phyloP scores from a whole-genome alignment of 2,329 filamentous ascomycete genomes.

The Aspergillus glaucus region DNA sequence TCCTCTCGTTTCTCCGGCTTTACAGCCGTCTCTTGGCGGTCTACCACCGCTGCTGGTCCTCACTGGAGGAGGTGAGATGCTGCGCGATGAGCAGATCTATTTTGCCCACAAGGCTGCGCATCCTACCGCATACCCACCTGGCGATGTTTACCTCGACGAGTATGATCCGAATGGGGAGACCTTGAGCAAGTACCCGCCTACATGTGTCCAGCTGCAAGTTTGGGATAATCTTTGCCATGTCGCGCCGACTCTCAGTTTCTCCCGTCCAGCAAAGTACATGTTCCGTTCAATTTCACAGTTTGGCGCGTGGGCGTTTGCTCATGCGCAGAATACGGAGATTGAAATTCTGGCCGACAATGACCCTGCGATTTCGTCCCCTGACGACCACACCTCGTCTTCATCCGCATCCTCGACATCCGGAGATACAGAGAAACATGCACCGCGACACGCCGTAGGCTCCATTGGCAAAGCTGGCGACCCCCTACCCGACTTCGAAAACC shows the following conservation, averaged over 20 bases:
- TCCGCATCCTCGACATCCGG: not conserved
- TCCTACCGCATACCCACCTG: slow-evolving; percentile 67
- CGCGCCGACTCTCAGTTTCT: slow-evolving; percentile 88
- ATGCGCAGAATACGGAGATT: slow-evolving; percentile 71
- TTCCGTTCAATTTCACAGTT: slow-evolving; percentile 89
- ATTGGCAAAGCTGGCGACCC: slow-evolving; percentile 84
- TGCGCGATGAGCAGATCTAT: slow-evolving; percentile 93
- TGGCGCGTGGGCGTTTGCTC: slow-evolving; percentile 80
- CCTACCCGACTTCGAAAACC: slow-evolving; percentile 68
- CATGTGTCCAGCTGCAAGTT: slow-evolving; percentile 86
- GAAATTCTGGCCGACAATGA: slow-evolving; percentile 75
- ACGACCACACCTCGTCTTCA: slow-evolving; percentile 11
- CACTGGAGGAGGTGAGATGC: slow-evolving; percentile 78
- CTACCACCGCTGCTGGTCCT: slow-evolving; percentile 82
- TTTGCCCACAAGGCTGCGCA: slow-evolving; percentile 90
- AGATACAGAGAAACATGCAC: slow-evolving; percentile 1
- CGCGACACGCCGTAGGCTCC: slow-evolving; percentile 25
- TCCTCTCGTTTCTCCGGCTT: slow-evolving; percentile 79
- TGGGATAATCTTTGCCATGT: slow-evolving; percentile 97
- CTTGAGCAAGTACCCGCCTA: slow-evolving; percentile 67
- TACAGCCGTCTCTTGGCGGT: slow-evolving; percentile 84
- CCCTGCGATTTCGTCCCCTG: slow-evolving; percentile 64
- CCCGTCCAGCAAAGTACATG: slow-evolving; percentile 93
- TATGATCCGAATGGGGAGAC: slow-evolving; percentile 49
- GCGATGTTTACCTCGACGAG: slow-evolving; percentile 57